Base-by-base conservation (phyloP, 2,329 filamentous ascomycete species). In the Fusarium multiceps region DNA sequence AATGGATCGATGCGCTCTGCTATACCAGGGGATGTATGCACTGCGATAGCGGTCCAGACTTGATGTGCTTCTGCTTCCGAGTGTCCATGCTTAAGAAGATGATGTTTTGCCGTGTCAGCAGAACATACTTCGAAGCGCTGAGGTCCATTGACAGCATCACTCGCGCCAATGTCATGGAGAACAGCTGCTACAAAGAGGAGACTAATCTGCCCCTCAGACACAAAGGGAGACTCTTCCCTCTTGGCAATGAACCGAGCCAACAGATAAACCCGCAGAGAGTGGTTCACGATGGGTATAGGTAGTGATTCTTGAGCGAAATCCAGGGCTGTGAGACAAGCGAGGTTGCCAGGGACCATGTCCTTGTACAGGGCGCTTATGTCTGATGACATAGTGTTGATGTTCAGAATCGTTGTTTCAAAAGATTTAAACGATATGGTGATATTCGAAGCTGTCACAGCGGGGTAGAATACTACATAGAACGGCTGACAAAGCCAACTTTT, bases 71-170 rank as follows among this genome's bases (percentile, higher is more conserved):
- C 66, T 7, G 55, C 41, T 27, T 77, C 73, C 27, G 68, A 41
- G n/a, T 72, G 42, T 14, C 68, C 74, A 49, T 79, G 72, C 4
- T 56, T 21, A 12, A 73, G 57, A 12, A 80, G 74, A 40, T 79
- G 67, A 3, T 51, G 21, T 21, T 75, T 77, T 6, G 79, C 80
- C 3, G 66, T 72, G 45, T 78, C 76, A 42, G 76, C 76, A n/a
- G 73, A 75, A 34, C 74, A 74, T 23, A 81, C 70, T 58, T 81
- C 80, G 67, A 81, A 81, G 11, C 79, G 78, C 48, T 80, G 74
- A 2, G 68, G 62, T 13, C 72, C 68, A 57, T 80, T 78, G 60
- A 74, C 4, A 59, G 57, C 6, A 16, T 72, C 65, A n/a, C 77
- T 72, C 4, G 75, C 66, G 40, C 80, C 79, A 13, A 81, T 68